phyloP scores from a whole-genome alignment of 2,329 filamentous ascomycete genomes.

The Aspergillus fumigatiaffinis region DNA sequence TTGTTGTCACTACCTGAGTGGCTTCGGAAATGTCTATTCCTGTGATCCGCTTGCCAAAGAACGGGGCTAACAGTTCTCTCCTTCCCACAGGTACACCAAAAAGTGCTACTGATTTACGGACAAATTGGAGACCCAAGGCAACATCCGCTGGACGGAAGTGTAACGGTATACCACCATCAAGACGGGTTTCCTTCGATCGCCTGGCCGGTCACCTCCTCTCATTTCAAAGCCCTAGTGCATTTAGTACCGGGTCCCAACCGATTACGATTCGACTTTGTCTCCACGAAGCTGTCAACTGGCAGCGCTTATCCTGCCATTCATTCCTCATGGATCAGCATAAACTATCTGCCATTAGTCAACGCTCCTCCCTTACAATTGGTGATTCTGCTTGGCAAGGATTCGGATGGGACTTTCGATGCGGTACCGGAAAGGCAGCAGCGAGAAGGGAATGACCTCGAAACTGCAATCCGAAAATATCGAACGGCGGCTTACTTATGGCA shows the following conservation, averaged over 20 bases:
- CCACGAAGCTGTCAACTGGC: conserved; percentile 68
- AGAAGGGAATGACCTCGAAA: conserved; percentile 78
- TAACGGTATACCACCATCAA: conserved; percentile 78
- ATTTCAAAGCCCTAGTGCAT: conserved; percentile 89
- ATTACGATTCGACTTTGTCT: conserved; percentile 81
- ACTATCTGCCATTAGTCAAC: conserved; percentile 76
- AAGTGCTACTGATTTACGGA: conserved; percentile 76
- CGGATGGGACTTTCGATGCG: conserved; percentile 78
- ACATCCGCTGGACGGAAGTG: conserved; percentile 68
- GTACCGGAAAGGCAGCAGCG: conserved; percentile 68
- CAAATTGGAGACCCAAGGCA: conserved; percentile 70
- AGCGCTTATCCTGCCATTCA: conserved; percentile 64
- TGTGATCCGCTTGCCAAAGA: neutral
- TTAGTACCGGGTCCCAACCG: conserved; percentile 88
- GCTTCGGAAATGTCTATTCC: neutral
- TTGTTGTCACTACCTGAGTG: neutral
- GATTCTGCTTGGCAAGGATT: conserved; percentile 84
- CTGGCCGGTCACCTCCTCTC: conserved; percentile 85
- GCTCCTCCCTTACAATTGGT: conserved; percentile 84
- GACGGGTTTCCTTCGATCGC: conserved; percentile 76
- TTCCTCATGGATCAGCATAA: conserved; percentile 74
- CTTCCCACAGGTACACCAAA: conserved; percentile 75
- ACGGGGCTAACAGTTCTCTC: conserved; percentile 6
- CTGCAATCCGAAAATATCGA: conserved; percentile 81
- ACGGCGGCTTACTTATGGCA: conserved; percentile 98